Conservation (phyloP, 2,329 filamentous ascomycete species). For the Scedosporium minutisporum region DNA sequence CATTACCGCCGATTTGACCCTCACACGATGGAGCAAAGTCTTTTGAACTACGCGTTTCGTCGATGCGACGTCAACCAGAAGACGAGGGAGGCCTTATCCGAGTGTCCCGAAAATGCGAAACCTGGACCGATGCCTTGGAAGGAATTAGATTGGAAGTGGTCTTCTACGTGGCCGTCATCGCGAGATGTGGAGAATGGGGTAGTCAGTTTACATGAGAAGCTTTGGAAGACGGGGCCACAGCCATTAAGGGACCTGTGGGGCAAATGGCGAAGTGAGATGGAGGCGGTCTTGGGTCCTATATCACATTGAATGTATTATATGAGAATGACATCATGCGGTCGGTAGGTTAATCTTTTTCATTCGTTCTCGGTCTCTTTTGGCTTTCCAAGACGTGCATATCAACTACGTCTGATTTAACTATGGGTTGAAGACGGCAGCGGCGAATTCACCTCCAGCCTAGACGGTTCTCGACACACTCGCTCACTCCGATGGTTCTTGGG, state of each 20-base stretch:
- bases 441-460: too few species aligned
- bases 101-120: neutral
- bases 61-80: constrained; percentile 7
- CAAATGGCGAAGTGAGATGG: constrained; percentile 1
- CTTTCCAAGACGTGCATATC: too few species aligned
- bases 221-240: constrained; percentile 18
- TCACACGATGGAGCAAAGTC: constrained; percentile 28
- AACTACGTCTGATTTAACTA: too few species aligned
- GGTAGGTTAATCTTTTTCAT: too few species aligned
- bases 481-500: too few species aligned
- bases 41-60: constrained; percentile 34
- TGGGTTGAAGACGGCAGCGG: too few species aligned
- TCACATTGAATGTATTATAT: too few species aligned
- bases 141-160: constrained; percentile 27
- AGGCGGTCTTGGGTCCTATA: neutral
- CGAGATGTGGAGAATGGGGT: constrained; percentile 23
- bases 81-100: neutral
- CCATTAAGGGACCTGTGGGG: constrained; percentile 7
- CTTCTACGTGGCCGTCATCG: constrained; percentile 24
- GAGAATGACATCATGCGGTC: too few species aligned
- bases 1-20: constrained; percentile 26
- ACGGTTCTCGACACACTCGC: too few species aligned
- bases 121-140: constrained; percentile 31
- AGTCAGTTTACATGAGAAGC: constrained; percentile 26
- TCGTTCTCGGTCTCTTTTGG: too few species aligned